Conservation (phyloP, 2,329 filamentous ascomycete species). For the Clonostachys rhizophaga region DNA sequence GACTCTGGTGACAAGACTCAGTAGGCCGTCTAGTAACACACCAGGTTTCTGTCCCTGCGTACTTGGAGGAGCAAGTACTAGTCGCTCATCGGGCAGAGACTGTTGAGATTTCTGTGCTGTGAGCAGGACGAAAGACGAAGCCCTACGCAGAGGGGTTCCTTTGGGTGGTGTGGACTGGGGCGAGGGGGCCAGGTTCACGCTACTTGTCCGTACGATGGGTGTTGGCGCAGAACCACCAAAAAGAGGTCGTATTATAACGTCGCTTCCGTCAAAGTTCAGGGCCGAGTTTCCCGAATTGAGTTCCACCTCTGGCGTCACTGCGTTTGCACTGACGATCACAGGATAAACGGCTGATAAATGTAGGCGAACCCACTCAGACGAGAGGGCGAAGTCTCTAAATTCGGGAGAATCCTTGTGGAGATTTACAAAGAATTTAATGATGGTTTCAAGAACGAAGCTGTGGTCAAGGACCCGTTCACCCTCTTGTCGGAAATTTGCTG, state of each 20-base stretch:
- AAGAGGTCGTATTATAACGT: slow-evolving; percentile 76
- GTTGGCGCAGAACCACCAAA: slow-evolving; percentile 44
- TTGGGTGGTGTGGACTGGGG: slow-evolving; percentile 38
- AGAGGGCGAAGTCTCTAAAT: slow-evolving; percentile 79
- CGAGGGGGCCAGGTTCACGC: slow-evolving; percentile 42
- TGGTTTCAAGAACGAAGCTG: slow-evolving; percentile 65
- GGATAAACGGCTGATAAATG: slow-evolving; percentile 81
- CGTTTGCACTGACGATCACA: slow-evolving; percentile 80
- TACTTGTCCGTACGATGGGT: slow-evolving; percentile 70
- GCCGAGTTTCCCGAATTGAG: slow-evolving; percentile 77
- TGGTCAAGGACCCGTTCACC: slow-evolving; percentile 45
- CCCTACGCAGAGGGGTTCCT: slow-evolving; percentile 66
- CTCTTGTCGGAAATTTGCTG: slow-evolving; percentile 22
- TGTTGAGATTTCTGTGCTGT: slow-evolving; percentile 62
- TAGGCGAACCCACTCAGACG: slow-evolving; percentile 76
- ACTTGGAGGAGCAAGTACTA: not conserved
- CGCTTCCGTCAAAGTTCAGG: slow-evolving; percentile 79
- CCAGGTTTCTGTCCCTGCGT: slow-evolving; percentile 22
- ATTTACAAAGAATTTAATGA: slow-evolving; percentile 74
- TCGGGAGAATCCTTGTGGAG: slow-evolving; percentile 70
- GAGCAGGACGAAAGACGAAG: slow-evolving; percentile 88
- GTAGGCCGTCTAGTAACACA: slow-evolving; percentile 67
- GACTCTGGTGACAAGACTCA: slow-evolving; percentile 73
- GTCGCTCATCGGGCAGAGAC: slow-evolving; percentile 10
- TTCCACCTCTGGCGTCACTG: slow-evolving; percentile 78